A percentile compares a stretch with the other conserved stretches of the same genome.
Conservation (phyloP, 805 yeast genomes). For the Lipomyces mesembrius region DNA sequence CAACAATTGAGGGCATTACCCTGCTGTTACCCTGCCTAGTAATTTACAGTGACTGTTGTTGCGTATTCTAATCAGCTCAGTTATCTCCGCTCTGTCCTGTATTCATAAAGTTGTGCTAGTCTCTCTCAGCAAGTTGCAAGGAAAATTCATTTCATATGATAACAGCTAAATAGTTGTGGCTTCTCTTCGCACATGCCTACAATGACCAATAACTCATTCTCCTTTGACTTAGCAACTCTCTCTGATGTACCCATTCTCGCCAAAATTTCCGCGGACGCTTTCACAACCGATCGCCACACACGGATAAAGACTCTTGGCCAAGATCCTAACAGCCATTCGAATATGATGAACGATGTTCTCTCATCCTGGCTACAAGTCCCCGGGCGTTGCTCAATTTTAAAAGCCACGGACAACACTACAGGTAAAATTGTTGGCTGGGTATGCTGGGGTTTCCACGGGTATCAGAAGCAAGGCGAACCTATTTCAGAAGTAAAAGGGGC, state of each 20-base stretch:
- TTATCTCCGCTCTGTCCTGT: too few species aligned
- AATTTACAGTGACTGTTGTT: too few species aligned
- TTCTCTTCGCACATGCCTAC: too few species aligned
- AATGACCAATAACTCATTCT: not conserved
- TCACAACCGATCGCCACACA: slow-evolving; percentile 8
- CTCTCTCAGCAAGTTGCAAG: too few species aligned
- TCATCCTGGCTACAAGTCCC: not conserved
- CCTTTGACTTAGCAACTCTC: slow-evolving; percentile 2
- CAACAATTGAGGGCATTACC: too few species aligned
- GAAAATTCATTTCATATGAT: too few species aligned
- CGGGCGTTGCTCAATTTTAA: not conserved
- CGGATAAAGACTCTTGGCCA: slow-evolving; percentile 1
- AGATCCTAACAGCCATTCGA: not conserved
- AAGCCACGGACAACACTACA: slow-evolving; percentile 1
- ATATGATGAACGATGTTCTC: not conserved
- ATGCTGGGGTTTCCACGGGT: slow-evolving; percentile 8
- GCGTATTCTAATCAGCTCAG: too few species aligned
- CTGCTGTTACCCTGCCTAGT: too few species aligned
- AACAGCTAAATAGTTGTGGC: too few species aligned
- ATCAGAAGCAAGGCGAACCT: too few species aligned
- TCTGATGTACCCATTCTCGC: slow-evolving; percentile 5
- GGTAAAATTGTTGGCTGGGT: slow-evolving; percentile 8
- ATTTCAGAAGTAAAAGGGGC: not conserved
- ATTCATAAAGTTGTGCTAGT: too few species aligned
- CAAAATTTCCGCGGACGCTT: not conserved